Evolutionary conservation across 352 stramenopile genomes (phyloP), one percentile per base, ranked within the genome.

Genomic region (Thalassiosira allenii): DNA sequence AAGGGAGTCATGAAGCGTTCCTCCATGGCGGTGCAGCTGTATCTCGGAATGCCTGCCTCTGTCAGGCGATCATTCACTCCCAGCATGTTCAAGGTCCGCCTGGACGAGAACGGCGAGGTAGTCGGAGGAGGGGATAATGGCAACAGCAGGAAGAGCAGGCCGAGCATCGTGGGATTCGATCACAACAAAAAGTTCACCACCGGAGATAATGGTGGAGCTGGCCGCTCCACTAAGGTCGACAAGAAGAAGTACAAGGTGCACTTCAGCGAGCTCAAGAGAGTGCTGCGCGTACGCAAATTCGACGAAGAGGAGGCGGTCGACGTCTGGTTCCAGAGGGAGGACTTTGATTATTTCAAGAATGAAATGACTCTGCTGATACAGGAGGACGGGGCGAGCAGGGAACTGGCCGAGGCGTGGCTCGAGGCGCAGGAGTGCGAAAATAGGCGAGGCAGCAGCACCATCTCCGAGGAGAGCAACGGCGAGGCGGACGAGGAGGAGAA

Each of bases 361-460:
- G 78, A 83, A 61, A 83, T 86, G 65, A 79, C 64, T 41, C 25
- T 86, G 29, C 43, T 86, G 9, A 70, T 83, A 43, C 64, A 81
- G 62, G 71, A 86, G 27, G 69, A 51, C 14, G 64, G 79, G n/a
- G 63, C 62, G 25, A 67, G 54, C n/a, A 59, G 65, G 53, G 70
- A 85, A 58, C 33, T 82, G 17, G 77, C 77, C n/a, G 70, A 75
- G 33, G 62, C 68, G 30, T 81, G 77, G 77, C 43, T 82, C 23
- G 64, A 76, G 53, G 58, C 51, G 44, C 67, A 63, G 63, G 53
- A 62, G 25, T 34, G 53, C 9, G 25, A 43, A n/a, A 5, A 20
- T 8, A 17, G 30, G 23, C 8, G 47, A 27, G 9, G 6, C 6
- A 9, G 8, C 47, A 40, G 5, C 34, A n/a, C 9, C 8, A 23